Evolutionary conservation across 1,139 yeast species (phyloP).

Genomic region (Sporopachydermia cereana): DNA sequence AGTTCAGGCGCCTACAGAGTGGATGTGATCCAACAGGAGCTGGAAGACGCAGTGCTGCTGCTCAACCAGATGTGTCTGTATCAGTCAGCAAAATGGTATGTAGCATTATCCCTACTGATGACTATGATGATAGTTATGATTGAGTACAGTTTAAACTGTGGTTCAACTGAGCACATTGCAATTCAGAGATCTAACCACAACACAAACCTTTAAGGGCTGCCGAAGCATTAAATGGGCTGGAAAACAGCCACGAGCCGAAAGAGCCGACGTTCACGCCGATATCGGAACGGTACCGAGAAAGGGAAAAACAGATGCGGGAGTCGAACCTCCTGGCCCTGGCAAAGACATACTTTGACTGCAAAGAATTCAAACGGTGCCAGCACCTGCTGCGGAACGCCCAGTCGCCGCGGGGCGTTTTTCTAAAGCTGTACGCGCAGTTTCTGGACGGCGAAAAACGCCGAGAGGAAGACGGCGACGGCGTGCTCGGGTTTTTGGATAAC

Average conservation of each 20-base stretch:
- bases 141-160: slow-evolving; percentile 6
- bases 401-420: slow-evolving; percentile 43
- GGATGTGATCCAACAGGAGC: slow-evolving; percentile 20
- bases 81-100: slow-evolving; percentile 69
- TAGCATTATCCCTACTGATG: neutral
- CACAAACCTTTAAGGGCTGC: slow-evolving; percentile 34
- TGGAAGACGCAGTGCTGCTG: slow-evolving; percentile 28
- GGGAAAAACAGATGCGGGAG: slow-evolving; percentile 20
- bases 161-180: neutral
- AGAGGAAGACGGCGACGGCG: slow-evolving; percentile 65
- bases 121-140: neutral
- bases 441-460: slow-evolving; percentile 62
- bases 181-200: slow-evolving; percentile 2
- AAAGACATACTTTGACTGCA: slow-evolving; percentile 64
- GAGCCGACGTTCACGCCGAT: slow-evolving; percentile 10
- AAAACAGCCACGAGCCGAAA: slow-evolving; percentile 10
- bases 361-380: slow-evolving; percentile 78
- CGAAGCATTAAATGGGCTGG: slow-evolving; percentile 56
- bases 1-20: neutral
- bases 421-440: slow-evolving; percentile 56
- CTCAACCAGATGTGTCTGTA: slow-evolving; percentile 40
- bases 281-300: slow-evolving; percentile 9
- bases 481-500: slow-evolving; percentile 35
- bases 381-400: slow-evolving; percentile 38
- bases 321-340: slow-evolving; percentile 45